Evolutionary conservation across 2,329 filamentous ascomycete species (phyloP).

Genomic region (Bipolaris bicolor): DNA sequence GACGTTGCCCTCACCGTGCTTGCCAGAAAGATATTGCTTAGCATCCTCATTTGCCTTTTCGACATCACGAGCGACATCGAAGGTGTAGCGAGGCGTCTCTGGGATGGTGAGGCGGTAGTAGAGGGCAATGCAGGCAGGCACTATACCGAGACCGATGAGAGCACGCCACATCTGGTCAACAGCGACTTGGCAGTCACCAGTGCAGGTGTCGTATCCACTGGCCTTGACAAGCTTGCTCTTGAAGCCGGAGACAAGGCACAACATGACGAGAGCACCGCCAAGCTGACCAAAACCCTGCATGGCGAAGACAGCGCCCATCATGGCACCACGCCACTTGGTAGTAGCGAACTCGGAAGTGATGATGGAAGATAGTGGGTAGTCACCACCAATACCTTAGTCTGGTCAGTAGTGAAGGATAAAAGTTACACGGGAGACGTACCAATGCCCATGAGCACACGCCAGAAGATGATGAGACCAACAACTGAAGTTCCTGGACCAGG

Average conservation of each 20-base stretch:
- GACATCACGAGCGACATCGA: conserved; percentile 50
- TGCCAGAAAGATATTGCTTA: conserved; percentile 74
- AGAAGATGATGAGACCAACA: conserved; percentile 50
- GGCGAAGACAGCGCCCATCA: conserved; percentile 53
- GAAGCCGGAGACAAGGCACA: conserved; percentile 41
- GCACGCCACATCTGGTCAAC: conserved; percentile 53
- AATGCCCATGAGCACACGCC: conserved; percentile 52
- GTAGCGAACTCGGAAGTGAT: conserved; percentile 68
- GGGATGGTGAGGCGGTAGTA: conserved; percentile 53
- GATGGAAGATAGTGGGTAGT: conserved; percentile 82
- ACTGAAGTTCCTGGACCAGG: conserved; percentile 45
- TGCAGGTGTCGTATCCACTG: conserved; percentile 33
- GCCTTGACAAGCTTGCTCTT: conserved; percentile 35
- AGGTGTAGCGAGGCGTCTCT: conserved; percentile 52
- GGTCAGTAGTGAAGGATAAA: conserved; percentile 7
- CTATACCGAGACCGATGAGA: conserved; percentile 50
- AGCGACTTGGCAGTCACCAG: conserved; percentile 37
- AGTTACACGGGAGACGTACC: conserved; percentile 50
- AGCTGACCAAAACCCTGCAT: conserved; percentile 54
- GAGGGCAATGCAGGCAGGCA: conserved; percentile 51
- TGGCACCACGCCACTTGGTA: conserved; percentile 50
- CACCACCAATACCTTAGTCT: conserved; percentile 62
- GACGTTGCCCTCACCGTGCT: conserved; percentile 64
- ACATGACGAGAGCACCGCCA: conserved; percentile 45
- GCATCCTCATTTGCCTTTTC: conserved; percentile 69